Evolutionary conservation across 2,329 filamentous ascomycete species (phyloP).

Genomic region (Periconia sp.): DNA sequence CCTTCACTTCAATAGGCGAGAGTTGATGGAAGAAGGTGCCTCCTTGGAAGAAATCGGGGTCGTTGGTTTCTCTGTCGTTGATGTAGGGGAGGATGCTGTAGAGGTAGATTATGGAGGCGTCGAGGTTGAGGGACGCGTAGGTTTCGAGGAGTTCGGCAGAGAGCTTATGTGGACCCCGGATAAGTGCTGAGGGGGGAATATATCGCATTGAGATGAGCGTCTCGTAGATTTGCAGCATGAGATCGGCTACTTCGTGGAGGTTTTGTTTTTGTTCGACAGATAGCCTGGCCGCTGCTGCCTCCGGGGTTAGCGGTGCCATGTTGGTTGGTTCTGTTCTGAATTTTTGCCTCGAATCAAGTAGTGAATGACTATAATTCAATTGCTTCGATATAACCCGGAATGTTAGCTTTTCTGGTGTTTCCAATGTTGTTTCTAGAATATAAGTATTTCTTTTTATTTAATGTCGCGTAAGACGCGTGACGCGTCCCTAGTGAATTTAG

Average conservation of each 20-base stretch:
- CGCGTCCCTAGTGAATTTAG: too few species aligned
- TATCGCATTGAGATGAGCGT: slow-evolving; percentile 15
- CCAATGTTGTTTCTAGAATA: too few species aligned
- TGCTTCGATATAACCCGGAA: too few species aligned
- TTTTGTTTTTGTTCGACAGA: not conserved
- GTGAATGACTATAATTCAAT: too few species aligned
- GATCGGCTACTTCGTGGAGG: slow-evolving; percentile 3
- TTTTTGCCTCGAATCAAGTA: too few species aligned
- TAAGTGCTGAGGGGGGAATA: slow-evolving; percentile 7
- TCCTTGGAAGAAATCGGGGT: slow-evolving; percentile 17
- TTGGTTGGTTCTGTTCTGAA: not conserved
- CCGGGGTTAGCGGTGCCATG: not conserved
- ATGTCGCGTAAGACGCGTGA: too few species aligned
- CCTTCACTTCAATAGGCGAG: slow-evolving; percentile 8
- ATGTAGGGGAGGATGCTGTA: slow-evolving; percentile 9
- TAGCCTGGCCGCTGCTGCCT: not conserved
- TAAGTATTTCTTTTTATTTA: too few species aligned
- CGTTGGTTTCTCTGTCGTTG: slow-evolving; percentile 3
- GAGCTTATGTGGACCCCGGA: slow-evolving; percentile 6
- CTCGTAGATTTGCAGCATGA: slow-evolving; percentile 9
- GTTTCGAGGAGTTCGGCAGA: not conserved
- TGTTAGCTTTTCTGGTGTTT: too few species aligned
- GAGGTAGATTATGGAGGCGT: slow-evolving; percentile 5
- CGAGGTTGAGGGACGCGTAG: not conserved
- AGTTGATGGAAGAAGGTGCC: slow-evolving; percentile 21